These are phyloP conservation scores for Alternaria conjuncta DNA, from an alignment of 2,329 filamentous ascomycete species.

Conservation along the genomic window DNA sequence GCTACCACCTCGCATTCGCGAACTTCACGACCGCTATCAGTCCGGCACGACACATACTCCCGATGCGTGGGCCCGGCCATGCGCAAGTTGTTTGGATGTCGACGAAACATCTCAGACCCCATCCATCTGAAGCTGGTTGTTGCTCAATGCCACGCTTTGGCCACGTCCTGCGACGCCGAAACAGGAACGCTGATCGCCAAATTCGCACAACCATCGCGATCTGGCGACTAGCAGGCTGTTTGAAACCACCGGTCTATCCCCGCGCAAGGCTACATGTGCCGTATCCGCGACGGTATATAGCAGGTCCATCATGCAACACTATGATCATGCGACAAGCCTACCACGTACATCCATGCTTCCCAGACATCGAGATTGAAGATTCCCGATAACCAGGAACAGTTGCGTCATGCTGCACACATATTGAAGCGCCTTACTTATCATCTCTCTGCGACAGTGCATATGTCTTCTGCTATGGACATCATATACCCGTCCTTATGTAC, in stretches of 20 bases:
- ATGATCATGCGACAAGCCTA: constrained; percentile 1
- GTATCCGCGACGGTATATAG: not conserved
- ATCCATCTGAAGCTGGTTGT: not conserved
- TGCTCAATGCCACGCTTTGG: not conserved
- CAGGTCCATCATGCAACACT: not conserved
- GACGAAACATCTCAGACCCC: not conserved
- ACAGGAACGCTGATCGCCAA: constrained; percentile 1
- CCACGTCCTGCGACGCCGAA: not conserved
- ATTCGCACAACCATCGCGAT: constrained; percentile 1
- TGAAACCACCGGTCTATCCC: not conserved
- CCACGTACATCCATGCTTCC: constrained; percentile 10
- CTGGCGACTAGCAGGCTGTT: not conserved
- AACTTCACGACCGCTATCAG: not conserved
- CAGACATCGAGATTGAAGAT: not conserved
- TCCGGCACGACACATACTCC: not conserved
- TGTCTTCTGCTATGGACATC: not conserved
- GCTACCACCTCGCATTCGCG: not conserved
- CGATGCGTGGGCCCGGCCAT: not conserved
- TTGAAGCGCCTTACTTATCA: not conserved
- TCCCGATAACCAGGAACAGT: not conserved
- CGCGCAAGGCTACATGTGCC: not conserved
- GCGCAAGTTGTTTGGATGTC: not conserved
- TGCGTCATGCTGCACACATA: constrained; percentile 4
- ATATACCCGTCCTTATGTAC: not conserved
- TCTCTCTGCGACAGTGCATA: not conserved